Evolutionary conservation across 495 filamentous ascomycete species (phyloP), one percentile per base, ranked within the genome.

Genomic region (Penicillium angulare): DNA sequence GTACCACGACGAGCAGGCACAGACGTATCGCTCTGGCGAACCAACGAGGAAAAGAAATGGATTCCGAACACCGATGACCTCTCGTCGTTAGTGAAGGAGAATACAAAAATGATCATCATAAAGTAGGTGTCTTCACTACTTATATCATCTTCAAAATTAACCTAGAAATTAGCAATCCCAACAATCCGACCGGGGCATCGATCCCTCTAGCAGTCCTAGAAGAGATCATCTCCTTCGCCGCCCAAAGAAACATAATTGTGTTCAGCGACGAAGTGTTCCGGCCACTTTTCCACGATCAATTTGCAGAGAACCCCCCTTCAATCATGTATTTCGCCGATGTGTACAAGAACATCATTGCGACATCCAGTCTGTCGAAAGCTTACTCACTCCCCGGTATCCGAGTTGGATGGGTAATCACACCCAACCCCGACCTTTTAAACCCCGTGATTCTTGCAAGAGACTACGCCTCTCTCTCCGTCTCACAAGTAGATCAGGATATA

Each of bases 191-290:
- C 3, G 87, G 89, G 7, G 78, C 84, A 16, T 79, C 82, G 20
- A 83, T 85, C 45, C 79, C 83, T 1, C 75, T 65, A 35, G 51
- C 72, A 0, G 68, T 79, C 17, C 73, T 92, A 0, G 53, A 78
- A 13, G 47, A 71, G 3, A 77, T 91, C 35, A 71, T 89, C 23
- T 64, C 78, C 10, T 64, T 90, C 40, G 87, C 87, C 5, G 59
- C 65, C 13, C 55, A 72, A 43, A 71, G 77, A 31, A 68, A 79
- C 33, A 85, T 90, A 43, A 82, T 75, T 23, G 70, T 92, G 18
- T 71, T 90, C 43, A 79, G 80, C 5, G 89, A 92, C 57, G 88
- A 95, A 64, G 89, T 91, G 20, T 92, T 91, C 66, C 78, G 86
- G 7, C 89, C 89, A 1, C 74, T 92, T 15, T 92, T 89, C 74